Conservation (phyloP, 1,284 basidiomycete species). For the Boletellus sp. region DNA sequence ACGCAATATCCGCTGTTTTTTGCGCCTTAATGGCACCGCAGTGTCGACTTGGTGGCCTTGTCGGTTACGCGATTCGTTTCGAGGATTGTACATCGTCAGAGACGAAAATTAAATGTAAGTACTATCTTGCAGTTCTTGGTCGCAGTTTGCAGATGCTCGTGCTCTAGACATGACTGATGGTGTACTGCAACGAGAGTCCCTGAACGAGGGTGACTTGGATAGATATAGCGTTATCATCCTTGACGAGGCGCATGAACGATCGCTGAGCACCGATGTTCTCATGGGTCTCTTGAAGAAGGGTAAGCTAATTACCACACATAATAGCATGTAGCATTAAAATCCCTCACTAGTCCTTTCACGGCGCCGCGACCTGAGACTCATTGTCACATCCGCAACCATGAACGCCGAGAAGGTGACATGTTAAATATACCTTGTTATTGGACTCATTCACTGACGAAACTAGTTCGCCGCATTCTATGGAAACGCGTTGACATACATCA, state of each 20-base stretch:
- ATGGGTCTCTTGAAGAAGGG: conserved; percentile 96
- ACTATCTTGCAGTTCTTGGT: not conserved
- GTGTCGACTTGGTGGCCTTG: conserved; percentile 84
- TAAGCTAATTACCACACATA: conserved; percentile 37
- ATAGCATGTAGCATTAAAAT: conserved; percentile 9
- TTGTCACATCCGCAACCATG: conserved; percentile 99
- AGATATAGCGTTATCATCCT: conserved; percentile 94
- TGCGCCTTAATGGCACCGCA: conserved; percentile 26
- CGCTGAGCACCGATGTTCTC: conserved; percentile 92
- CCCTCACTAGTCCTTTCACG: conserved; percentile 74
- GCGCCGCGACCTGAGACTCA: conserved; percentile 89
- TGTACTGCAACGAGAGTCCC: conserved; percentile 89
- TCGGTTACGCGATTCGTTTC: conserved; percentile 97
- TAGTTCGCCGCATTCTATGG: conserved; percentile 95
- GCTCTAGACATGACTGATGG: conserved; percentile 93
- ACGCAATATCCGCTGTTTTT: not conserved
- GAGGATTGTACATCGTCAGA: conserved; percentile 92
- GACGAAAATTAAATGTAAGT: conserved; percentile 92
- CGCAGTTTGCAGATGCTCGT: conserved; percentile 3
- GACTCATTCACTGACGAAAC: not conserved
- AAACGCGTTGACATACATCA: conserved; percentile 92
- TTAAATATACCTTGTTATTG: not conserved
- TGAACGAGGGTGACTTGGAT: conserved; percentile 95
- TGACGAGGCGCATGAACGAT: conserved; percentile 96
- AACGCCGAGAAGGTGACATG: conserved; percentile 86